Conservation (phyloP, 306 rosid genomes). For the Inga leiocalycina region DNA sequence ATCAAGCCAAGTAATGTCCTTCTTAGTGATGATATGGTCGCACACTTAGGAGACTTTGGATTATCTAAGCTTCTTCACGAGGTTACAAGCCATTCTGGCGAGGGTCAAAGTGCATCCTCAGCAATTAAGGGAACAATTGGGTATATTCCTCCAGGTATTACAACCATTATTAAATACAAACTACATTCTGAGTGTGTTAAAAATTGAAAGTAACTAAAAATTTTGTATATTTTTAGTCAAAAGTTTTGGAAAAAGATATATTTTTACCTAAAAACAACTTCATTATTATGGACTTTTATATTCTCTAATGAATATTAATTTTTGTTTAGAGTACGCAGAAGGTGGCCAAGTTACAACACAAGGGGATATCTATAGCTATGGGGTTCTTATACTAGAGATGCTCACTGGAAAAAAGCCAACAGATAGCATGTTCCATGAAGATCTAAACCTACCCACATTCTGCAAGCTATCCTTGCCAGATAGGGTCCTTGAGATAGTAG, state of each 20-base stretch:
- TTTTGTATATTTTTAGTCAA: too few species aligned
- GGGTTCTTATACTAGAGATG: constrained; percentile 38
- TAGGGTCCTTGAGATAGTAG: constrained; percentile 13
- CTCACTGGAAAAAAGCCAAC: constrained; percentile 34
- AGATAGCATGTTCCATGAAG: constrained; percentile 26
- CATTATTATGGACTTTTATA: neutral
- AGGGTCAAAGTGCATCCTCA: neutral
- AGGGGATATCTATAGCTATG: constrained; percentile 5
- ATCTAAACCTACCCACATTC: constrained; percentile 3
- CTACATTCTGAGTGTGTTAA: neutral
- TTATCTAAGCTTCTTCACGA: neutral
- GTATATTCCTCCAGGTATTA: constrained; percentile 31
- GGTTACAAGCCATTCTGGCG: neutral
- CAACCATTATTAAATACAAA: too few species aligned
- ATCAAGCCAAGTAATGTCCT: neutral
- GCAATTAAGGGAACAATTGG: constrained; percentile 39
- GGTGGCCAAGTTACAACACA: neutral
- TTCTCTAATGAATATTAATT: neutral
- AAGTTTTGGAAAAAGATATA: neutral
- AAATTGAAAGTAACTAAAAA: neutral
- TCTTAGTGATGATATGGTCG: neutral
- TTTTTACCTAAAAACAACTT: neutral
- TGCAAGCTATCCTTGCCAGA: constrained; percentile 24
- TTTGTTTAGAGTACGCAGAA: constrained; percentile 34
- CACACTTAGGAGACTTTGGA: neutral